Evolutionary conservation across 225 moss, liverwort and hornwort species (phyloP).

Genomic region (Takakia lepidozioides): DNA sequence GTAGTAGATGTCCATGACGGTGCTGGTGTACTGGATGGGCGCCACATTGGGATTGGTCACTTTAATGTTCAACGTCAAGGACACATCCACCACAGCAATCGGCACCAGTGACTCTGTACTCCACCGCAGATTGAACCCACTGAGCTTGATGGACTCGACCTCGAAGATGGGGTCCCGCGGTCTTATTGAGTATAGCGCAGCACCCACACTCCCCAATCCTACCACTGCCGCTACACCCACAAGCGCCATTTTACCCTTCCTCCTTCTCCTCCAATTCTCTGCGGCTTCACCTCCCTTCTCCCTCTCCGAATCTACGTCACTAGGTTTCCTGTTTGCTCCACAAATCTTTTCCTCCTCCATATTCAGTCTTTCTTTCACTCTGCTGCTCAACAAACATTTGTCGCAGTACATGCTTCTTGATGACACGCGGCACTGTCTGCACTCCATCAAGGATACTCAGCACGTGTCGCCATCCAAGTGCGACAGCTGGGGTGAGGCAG

Average conservation of each 20-base stretch:
- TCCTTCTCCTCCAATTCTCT: not conserved
- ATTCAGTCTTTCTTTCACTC: no score
- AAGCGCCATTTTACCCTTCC: conserved; percentile 19
- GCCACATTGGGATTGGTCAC: conserved; percentile 77
- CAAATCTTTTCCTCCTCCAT: no score
- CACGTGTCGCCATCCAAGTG: no score
- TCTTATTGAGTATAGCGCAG: conserved; percentile 44
- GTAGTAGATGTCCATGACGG: conserved; percentile 95
- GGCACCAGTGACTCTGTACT: conserved; percentile 76
- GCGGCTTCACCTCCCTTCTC: no score
- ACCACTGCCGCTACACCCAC: conserved; percentile 25
- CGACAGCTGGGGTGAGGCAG: no score
- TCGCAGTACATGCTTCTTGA: no score
- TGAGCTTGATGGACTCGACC: conserved; percentile 59
- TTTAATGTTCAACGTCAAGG: conserved; percentile 62
- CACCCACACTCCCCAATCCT: conserved; percentile 39
- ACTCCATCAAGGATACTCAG: no score
- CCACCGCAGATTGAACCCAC: conserved; percentile 90
- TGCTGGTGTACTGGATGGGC: conserved; percentile 78
- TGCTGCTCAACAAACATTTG: no score
- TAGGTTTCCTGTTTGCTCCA: no score
- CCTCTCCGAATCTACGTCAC: no score
- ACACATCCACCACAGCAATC: conserved; percentile 81
- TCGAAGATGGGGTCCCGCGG: conserved; percentile 75
- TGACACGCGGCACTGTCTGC: no score